Percentiles rank a stretch among this genome's conserved stretches.
These are phyloP conservation scores for Delphinella strobiligena DNA, from an alignment of 2,329 filamentous ascomycete genomes.

Conservation along the genomic window DNA sequence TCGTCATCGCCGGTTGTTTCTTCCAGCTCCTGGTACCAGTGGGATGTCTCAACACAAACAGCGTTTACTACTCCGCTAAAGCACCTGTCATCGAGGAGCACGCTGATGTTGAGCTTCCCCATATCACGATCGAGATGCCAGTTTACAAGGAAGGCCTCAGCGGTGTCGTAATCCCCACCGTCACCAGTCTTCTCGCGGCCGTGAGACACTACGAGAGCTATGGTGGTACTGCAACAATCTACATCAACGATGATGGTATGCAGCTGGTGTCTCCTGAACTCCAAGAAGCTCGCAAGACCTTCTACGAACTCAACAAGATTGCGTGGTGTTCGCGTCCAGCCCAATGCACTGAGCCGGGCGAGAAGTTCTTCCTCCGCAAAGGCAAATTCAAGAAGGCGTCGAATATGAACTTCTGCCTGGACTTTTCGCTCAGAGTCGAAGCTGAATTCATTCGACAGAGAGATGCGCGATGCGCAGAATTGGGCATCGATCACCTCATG, in stretches of 20 bases:
- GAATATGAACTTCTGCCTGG: conserved; percentile 63
- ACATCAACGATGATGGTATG: conserved; percentile 61
- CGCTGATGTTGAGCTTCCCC: conserved; percentile 49
- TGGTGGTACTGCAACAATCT: conserved; percentile 66
- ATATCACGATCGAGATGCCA: conserved; percentile 67
- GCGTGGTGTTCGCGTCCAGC: conserved; percentile 39
- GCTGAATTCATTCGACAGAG: no score
- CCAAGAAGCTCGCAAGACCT: conserved; percentile 31
- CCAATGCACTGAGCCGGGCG: conserved; percentile 37
- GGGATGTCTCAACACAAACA: conserved; percentile 60
- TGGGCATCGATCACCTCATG: conserved; percentile 23
- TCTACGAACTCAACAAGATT: conserved; percentile 39
- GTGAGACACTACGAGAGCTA: conserved; percentile 68
- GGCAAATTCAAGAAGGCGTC: conserved; percentile 60
- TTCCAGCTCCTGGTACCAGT: conserved; percentile 67
- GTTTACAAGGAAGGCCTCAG: conserved; percentile 76
- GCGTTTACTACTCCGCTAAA: conserved; percentile 70
- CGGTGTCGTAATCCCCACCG: conserved; percentile 63
- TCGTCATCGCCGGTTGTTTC: conserved; percentile 65
- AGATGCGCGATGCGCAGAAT: no score
- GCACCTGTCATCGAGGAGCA: conserved; percentile 50
- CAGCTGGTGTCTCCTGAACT: conserved; percentile 48
- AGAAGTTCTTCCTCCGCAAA: conserved; percentile 40
- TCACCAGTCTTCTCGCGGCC: conserved; percentile 65
- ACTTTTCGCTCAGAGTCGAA: conserved; percentile 50